phyloP scores from a whole-genome alignment of 345 rosid genomes.

The Ricinus communis region DNA sequence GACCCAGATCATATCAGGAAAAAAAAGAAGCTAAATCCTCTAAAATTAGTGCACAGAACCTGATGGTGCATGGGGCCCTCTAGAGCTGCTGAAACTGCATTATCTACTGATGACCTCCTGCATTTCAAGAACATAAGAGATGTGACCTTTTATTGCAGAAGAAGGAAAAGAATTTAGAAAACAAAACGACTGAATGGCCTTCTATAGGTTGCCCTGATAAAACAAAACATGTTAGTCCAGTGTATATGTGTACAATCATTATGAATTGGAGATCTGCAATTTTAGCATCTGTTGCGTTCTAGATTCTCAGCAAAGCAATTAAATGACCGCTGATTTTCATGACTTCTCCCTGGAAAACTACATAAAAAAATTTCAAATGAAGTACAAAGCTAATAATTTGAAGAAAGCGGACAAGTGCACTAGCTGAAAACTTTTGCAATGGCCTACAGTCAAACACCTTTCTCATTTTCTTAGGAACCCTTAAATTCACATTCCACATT shows the following conservation, averaged over 20 bases:
- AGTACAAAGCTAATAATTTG: not conserved
- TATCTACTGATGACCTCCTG: constrained; percentile 35
- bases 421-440: not conserved
- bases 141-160: not conserved
- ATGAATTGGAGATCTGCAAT: not conserved
- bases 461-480: not conserved
- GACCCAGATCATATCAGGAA: constrained; percentile 10
- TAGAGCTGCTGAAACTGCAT: constrained; percentile 33
- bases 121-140: constrained; percentile 19
- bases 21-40: not conserved
- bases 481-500: not conserved
- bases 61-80: constrained; percentile 38
- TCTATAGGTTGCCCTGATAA: not conserved
- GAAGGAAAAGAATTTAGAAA: not conserved
- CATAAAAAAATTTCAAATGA: not conserved
- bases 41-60: constrained; percentile 34
- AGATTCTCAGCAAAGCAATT: constrained; percentile 7
- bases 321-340: not conserved
- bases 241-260: not conserved
- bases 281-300: not conserved
- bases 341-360: not conserved
- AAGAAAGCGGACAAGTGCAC: not conserved
- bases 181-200: not conserved
- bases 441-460: not conserved
- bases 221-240: not conserved